Evolutionary conservation across 2,329 filamentous ascomycete species (phyloP).

Genomic region (Aureobasidium lini): DNA sequence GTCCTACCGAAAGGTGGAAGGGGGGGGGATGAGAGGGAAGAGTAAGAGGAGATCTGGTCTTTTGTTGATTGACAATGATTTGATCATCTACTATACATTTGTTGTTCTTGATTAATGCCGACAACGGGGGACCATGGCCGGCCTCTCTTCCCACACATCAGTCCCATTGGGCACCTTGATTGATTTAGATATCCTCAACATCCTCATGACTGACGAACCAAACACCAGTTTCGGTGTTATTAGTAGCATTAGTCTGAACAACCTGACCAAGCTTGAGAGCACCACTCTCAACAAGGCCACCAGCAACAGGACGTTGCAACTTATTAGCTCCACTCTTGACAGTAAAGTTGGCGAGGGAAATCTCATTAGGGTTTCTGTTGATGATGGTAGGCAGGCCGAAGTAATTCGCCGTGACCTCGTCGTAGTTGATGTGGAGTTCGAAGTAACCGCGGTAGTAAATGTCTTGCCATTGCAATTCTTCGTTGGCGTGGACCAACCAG

Average conservation of each 20-base stretch:
- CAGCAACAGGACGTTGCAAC: slow-evolving; percentile 43
- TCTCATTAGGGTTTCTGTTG: slow-evolving; percentile 54
- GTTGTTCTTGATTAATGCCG: too few species aligned
- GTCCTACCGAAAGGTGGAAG: too few species aligned
- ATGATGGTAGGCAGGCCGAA: slow-evolving; percentile 57
- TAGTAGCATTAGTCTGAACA: slow-evolving; percentile 29
- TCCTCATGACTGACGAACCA: slow-evolving; percentile 19
- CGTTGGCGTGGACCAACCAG: slow-evolving; percentile 45
- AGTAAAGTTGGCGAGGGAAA: slow-evolving; percentile 63
- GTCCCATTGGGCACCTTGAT: too few species aligned
- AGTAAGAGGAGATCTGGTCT: too few species aligned
- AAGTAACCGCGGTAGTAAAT: slow-evolving; percentile 69
- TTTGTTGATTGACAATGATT: too few species aligned
- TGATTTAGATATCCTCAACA: not conserved
- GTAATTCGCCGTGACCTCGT: slow-evolving; percentile 55
- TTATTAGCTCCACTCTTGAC: slow-evolving; percentile 55
- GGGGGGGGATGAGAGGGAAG: too few species aligned
- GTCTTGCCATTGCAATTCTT: slow-evolving; percentile 65
- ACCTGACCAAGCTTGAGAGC: slow-evolving; percentile 44
- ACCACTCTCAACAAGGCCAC: slow-evolving; percentile 49
- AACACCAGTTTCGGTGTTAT: slow-evolving; percentile 27
- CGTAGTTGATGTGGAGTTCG: slow-evolving; percentile 51
- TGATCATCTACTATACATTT: too few species aligned
- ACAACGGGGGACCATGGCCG: too few species aligned
- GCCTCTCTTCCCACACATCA: too few species aligned